A percentile compares a stretch with the other conserved stretches of the same genome.
These are phyloP conservation scores for Rehmannia glutinosa DNA, from an alignment of 257 asterid genomes.

Conservation along the genomic window DNA sequence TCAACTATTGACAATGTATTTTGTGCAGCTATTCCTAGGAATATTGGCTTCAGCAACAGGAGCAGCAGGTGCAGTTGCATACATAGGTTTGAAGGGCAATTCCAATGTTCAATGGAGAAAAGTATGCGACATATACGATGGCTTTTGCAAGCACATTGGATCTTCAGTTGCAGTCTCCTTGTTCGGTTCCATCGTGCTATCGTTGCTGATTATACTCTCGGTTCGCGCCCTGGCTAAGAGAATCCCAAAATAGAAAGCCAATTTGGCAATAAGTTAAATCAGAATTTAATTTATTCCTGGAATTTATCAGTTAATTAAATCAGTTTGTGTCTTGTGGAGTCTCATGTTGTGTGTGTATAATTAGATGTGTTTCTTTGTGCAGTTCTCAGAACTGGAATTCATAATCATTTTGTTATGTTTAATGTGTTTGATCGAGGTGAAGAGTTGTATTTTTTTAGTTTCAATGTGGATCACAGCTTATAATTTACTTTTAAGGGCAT, in stretches of 20 bases:
- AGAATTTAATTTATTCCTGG: too few relatives aligned
- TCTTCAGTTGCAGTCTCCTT: slow-evolving; percentile 52
- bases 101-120: slow-evolving; percentile 50
- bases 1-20: background rate
- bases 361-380: slow-evolving; percentile 24
- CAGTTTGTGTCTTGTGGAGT: background rate
- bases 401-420: background rate
- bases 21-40: slow-evolving; percentile 68
- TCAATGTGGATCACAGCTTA: background rate
- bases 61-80: slow-evolving; percentile 73
- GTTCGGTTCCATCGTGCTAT: slow-evolving; percentile 44
- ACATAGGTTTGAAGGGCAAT: slow-evolving; percentile 72
- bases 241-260: slow-evolving; percentile 46
- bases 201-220: slow-evolving; percentile 53
- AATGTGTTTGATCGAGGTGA: background rate
- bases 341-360: slow-evolving; percentile 24
- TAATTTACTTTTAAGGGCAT: background rate
- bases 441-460: background rate
- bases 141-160: slow-evolving; percentile 62
- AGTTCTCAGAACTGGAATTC: background rate
- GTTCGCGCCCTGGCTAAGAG: slow-evolving; percentile 53
- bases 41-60: slow-evolving; percentile 75
- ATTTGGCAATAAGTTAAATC: too few relatives aligned
- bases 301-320: background rate
- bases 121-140: slow-evolving; percentile 44